Evolutionary conservation across 1,139 yeast genomes (phyloP).

Genomic region (Taphrina deformans): DNA sequence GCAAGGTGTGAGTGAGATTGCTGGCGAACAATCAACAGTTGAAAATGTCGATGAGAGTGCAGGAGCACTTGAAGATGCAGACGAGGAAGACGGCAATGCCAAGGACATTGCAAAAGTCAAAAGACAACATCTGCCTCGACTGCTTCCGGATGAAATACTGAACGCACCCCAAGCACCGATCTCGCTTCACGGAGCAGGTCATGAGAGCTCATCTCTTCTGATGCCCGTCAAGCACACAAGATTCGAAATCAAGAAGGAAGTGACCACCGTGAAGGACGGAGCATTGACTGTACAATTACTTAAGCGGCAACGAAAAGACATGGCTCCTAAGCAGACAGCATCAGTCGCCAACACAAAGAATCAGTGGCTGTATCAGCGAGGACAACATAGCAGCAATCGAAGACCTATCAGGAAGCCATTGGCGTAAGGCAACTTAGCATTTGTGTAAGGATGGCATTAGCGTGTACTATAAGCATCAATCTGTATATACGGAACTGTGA

Average conservation of each 20-base stretch:
- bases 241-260: conserved; percentile 12
- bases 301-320: conserved; percentile 4
- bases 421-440: neutral
- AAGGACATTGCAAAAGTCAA: neutral
- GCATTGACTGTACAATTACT: conserved; percentile 3
- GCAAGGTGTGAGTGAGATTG: neutral
- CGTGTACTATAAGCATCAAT: too few species aligned
- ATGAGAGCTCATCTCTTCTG: neutral
- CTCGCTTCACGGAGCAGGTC: neutral
- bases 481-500: too few species aligned
- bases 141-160: conserved; percentile 26
- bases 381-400: conserved; percentile 7
- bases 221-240: neutral
- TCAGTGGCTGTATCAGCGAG: conserved; percentile 26
- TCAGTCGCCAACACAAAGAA: conserved; percentile 22
- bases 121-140: conserved; percentile 5
- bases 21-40: neutral
- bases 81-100: neutral
- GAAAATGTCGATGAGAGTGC: neutral
- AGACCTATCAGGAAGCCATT: conserved; percentile 22
- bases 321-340: conserved; percentile 23
- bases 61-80: too few species aligned
- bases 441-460: neutral
- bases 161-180: conserved; percentile 11
- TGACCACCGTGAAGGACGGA: conserved; percentile 5